Evolutionary conservation across 2,329 filamentous ascomycete genomes (phyloP), one percentile per base, ranked within the genome.

Genomic region (Didymella exigua): DNA sequence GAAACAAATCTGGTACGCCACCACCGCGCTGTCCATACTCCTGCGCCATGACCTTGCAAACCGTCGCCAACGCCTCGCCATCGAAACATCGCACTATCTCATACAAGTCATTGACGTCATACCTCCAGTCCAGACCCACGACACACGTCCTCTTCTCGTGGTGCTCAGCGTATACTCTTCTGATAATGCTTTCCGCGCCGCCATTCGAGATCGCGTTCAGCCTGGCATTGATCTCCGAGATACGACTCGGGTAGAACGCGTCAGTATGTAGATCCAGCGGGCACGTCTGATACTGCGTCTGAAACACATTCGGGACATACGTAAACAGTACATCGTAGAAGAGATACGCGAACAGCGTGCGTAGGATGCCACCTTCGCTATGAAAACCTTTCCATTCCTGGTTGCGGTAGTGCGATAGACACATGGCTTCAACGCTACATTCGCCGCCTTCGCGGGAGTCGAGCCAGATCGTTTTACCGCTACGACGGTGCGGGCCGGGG

Each of bases 381-480:
- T 99, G 95, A 69, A 93, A 97, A 10, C 95, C 95, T 73, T 96
- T 96, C 88, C 91, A 98, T 2, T 93, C 93, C 47, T 89, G 81
- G 9, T 83, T 81, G 27, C 90, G 87, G 75, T 98, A 98, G 78
- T 89, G 85, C 38, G 87, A 92, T 31, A 99, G 81, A 71, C 93
- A 97, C 92, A 99, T 96, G 51, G 85, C 89, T 77, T 99, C 95
- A 11, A 99, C 95, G 48, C 86, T 88, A 73, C 93, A 96, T 74
- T 95, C 89, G 18, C 83, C 86, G 29, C 83, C 82, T 68, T 89
- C 88, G 4, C 82, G 75, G 63, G 88, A 88, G 68, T 98, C 92
- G 1, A 97, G 78, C 95, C 95, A 99, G 38, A 91, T 81, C 0
- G 95, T 96, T 72, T 96, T 89, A 53, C 84, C 86, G 56, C 84